phyloP scores from a whole-genome alignment of 805 yeast genomes.

The Ogataea neopini region DNA sequence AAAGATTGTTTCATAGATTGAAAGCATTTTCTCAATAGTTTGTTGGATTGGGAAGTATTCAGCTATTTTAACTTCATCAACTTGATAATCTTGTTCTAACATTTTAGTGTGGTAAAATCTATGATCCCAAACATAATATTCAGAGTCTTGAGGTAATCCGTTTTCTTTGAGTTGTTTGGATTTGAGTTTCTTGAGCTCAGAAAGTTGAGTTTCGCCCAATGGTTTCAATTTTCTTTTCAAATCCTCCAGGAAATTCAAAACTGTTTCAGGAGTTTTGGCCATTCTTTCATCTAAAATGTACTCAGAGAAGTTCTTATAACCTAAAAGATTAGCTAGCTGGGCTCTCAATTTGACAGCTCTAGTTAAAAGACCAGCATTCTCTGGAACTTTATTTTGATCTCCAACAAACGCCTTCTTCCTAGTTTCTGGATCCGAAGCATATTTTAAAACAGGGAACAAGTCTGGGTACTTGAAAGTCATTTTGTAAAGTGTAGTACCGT shows the following conservation, averaged over 20 bases:
- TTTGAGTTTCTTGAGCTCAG: conserved; percentile 51
- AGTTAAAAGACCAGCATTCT: conserved; percentile 60
- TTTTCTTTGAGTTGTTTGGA: conserved; percentile 48
- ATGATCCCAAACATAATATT: conserved; percentile 72
- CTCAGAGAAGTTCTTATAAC: conserved; percentile 68
- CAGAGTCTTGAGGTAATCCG: conserved; percentile 42
- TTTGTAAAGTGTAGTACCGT: conserved; percentile 47
- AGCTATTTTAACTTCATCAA: conserved; percentile 68
- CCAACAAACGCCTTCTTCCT: conserved; percentile 66
- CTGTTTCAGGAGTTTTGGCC: conserved; percentile 71
- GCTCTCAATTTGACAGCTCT: conserved; percentile 64
- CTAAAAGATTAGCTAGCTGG: conserved; percentile 61
- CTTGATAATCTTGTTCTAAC: conserved; percentile 67
- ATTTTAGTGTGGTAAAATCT: conserved; percentile 64
- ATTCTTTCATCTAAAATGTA: conserved; percentile 74
- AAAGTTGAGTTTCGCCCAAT: conserved; percentile 56
- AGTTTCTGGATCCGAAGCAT: conserved; percentile 63
- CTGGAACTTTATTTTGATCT: conserved; percentile 66
- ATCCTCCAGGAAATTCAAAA: conserved; percentile 61
- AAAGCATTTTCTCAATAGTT: conserved; percentile 68
- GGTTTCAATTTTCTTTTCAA: conserved; percentile 59
- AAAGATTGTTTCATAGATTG: conserved; percentile 68
- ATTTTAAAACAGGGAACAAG: conserved; percentile 71
- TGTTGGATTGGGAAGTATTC: conserved; percentile 77
- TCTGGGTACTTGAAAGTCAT: conserved; percentile 86